Evolutionary conservation across 179 eudicot species (phyloP).

Genomic region (Pouteria campechiana): DNA sequence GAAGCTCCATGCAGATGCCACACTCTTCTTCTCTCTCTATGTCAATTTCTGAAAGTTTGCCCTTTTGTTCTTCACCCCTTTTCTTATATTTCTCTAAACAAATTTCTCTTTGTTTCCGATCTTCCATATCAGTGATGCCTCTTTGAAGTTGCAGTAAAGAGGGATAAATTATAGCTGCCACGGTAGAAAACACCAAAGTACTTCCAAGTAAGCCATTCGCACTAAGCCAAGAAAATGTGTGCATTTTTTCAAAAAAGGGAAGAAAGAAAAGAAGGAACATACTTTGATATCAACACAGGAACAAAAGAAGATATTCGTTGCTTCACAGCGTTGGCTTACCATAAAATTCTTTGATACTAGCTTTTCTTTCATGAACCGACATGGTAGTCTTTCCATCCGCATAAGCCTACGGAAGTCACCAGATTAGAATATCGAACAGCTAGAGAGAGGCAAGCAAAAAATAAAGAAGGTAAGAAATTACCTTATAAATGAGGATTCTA

Average conservation of each 20-base stretch:
- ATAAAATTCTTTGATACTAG: slow-evolving; percentile 51
- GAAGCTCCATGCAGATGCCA: slow-evolving; percentile 53
- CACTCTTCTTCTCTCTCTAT: slow-evolving; percentile 64
- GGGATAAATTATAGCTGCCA: slow-evolving; percentile 48
- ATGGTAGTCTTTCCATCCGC: slow-evolving; percentile 51
- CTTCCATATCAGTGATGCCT: slow-evolving; percentile 58
- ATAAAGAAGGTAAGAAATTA: slow-evolving; percentile 1
- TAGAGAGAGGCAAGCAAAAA: not conserved
- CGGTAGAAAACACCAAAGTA: not conserved
- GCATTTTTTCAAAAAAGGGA: not conserved
- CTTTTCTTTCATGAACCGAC: slow-evolving; percentile 41
- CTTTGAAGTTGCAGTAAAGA: slow-evolving; percentile 56
- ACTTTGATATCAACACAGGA: not conserved
- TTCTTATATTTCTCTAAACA: slow-evolving; percentile 31
- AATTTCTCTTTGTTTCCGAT: slow-evolving; percentile 45
- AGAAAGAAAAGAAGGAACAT: not conserved
- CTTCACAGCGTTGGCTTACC: slow-evolving; percentile 18
- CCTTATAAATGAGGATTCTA: slow-evolving; percentile 56
- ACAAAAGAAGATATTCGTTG: not conserved
- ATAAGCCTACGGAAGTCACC: slow-evolving; percentile 24
- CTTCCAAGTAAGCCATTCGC: not conserved
- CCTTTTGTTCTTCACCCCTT: slow-evolving; percentile 30
- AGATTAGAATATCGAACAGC: not conserved
- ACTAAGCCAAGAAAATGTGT: not conserved
- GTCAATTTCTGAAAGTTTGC: slow-evolving; percentile 44